A percentile compares a stretch with the other conserved stretches of the same genome.
Evolutionary conservation across 257 asterid genomes (phyloP).

Genomic region (Ilex aquifolium): DNA sequence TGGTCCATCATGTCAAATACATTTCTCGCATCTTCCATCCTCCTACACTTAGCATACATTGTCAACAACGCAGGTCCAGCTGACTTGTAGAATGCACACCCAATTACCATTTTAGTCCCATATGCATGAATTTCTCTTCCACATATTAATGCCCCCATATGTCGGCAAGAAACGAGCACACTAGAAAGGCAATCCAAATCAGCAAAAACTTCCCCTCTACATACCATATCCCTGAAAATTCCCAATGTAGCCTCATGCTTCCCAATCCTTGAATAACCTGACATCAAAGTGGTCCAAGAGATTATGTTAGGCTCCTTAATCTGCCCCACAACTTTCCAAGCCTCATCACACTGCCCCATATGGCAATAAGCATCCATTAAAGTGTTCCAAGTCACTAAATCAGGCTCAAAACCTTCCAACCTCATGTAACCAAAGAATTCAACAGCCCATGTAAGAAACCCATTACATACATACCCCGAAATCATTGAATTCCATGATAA

Average conservation of each 20-base stretch:
- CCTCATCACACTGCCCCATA: conserved; percentile 36
- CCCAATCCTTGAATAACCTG: conserved; percentile 36
- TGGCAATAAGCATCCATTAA: conserved; percentile 37
- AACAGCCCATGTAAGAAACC: conserved; percentile 22
- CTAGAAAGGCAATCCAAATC: conserved; percentile 37
- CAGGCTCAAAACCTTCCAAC: conserved; percentile 26
- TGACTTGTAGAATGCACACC: conserved; percentile 25
- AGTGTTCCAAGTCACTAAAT: conserved; percentile 31
- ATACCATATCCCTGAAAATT: conserved; percentile 26
- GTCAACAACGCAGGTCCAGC: conserved; percentile 42
- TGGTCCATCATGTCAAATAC: conserved; percentile 35
- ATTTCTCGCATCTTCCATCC: conserved; percentile 19
- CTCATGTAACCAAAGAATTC: conserved; percentile 27
- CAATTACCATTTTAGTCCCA: conserved; percentile 22
- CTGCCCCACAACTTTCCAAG: conserved; percentile 21
- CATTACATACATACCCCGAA: conserved; percentile 29
- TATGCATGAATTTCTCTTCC: conserved; percentile 39
- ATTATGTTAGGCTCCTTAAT: conserved; percentile 33
- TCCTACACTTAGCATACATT: conserved; percentile 27
- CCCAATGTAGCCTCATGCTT: conserved; percentile 11
- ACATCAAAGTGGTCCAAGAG: conserved; percentile 41
- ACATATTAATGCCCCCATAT: conserved; percentile 16
- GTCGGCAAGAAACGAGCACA: conserved; percentile 33
- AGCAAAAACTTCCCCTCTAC: conserved; percentile 13
- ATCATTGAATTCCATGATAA: conserved; percentile 35